Base-by-base conservation (phyloP, 148 eudicot genomes). In the Spergularia bocconei region DNA sequence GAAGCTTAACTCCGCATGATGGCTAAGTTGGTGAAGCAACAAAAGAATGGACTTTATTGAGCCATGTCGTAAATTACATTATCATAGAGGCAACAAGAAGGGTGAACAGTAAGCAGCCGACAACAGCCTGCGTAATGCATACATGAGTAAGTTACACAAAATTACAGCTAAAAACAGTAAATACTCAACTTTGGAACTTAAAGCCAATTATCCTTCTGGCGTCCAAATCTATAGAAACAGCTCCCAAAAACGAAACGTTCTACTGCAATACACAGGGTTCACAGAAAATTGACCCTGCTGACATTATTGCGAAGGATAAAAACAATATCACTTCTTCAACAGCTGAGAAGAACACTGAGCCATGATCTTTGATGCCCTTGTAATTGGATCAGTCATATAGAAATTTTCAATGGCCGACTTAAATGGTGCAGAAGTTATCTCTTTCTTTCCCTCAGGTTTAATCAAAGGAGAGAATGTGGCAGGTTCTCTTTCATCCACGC, bases 351-450 rank as follows among this genome's bases (percentile, higher is more conserved):
- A 89, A 79, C 99, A 95, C 66, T 92, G 97, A 38, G 98, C 98
- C 98, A 91, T 94, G 61, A 92, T 92, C 90, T 95, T 95, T 39
- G 99, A 95, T 23, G 99, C 99, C 82, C 99, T 84, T 0, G 97
- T 92, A 63, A 95, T 92, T 2, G 99, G 56, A 76, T 95, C 93
- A 0, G 99, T 95, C 99, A 95, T 92, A 58, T 95, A 95, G 82
- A 92, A 95, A 67, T 95, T 95, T 78, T 95, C 94, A 25, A 95
- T 79, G 36, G 88, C 86, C 58, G 84, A 29, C 75, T 77, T 85
- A 72, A 92, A 94, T 8, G 93, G 97, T 57, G 82, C 73, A 52
- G 67, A 50, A 63, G 74, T 86, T 47, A 86, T 41, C 80, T 86
- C 84, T 68, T 82, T 81, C 21, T 74, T 72, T 50, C 15, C 16